Conservation (phyloP, 2,329 filamentous ascomycete genomes). For the Amauroascus verrucosus region DNA sequence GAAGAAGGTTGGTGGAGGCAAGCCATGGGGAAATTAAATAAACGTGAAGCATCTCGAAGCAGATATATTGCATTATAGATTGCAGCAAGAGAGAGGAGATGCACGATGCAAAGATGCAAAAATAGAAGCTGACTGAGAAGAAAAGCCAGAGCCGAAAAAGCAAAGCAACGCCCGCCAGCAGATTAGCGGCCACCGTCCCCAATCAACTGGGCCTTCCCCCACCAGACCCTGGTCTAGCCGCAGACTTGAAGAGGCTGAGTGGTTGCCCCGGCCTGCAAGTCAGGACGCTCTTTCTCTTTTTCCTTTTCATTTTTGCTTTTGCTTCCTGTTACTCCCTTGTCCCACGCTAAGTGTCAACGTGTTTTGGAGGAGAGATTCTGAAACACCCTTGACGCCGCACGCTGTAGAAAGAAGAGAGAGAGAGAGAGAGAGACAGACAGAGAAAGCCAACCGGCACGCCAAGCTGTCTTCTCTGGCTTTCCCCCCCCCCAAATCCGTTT, state of each 20-base stretch:
- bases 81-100: background rate
- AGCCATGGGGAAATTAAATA: background rate
- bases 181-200: background rate
- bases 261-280: too few species aligned
- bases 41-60: background rate
- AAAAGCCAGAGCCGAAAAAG: background rate
- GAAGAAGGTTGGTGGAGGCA: background rate
- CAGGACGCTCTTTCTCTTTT: too few species aligned
- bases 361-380: background rate
- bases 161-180: background rate
- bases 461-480: background rate
- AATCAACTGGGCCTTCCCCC: background rate
- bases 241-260: slow-evolving; percentile 11
- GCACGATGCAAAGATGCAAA: slow-evolving; percentile 10
- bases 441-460: too few species aligned
- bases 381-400: background rate
- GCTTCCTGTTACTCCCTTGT: too few species aligned
- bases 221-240: slow-evolving; percentile 5
- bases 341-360: background rate
- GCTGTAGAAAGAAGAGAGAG: too few species aligned
- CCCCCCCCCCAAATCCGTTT: too few species aligned
- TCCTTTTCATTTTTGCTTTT: too few species aligned
- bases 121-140: background rate
- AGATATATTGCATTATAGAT: background rate
- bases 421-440: too few species aligned